Conservation (phyloP, 768 basidiomycete species). For the Epithele typhae region DNA sequence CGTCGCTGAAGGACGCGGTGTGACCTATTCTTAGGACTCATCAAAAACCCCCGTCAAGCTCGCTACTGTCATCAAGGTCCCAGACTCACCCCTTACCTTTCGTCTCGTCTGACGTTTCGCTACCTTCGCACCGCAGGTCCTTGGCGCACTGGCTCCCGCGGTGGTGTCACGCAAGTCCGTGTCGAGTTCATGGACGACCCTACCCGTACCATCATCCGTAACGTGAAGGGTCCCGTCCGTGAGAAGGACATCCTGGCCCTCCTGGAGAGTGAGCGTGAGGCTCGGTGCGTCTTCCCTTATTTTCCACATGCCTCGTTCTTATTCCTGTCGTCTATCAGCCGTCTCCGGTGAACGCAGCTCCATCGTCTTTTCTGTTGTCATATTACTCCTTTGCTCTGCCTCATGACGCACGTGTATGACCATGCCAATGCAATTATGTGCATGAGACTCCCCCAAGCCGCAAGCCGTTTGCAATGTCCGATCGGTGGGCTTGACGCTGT, state of each 20-base stretch:
- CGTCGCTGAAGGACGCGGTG: no score
- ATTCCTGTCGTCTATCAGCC: constrained; percentile 5
- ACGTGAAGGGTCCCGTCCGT: constrained; percentile 97
- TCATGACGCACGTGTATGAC: constrained; percentile 20
- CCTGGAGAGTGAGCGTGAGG: constrained; percentile 98
- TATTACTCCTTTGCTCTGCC: constrained; percentile 11
- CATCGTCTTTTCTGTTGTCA: constrained; percentile 12
- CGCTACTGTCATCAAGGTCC: constrained; percentile 91
- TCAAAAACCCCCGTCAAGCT: constrained; percentile 94
- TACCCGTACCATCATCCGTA: constrained; percentile 93
- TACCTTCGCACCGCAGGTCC: constrained; percentile 55
- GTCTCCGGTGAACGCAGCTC: constrained; percentile 17
- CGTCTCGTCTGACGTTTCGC: neutral
- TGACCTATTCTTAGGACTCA: constrained; percentile 55
- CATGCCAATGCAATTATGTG: constrained; percentile 21
- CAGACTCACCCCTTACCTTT: neutral
- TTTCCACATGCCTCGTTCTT: neutral
- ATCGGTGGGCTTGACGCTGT: no score
- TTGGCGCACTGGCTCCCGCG: constrained; percentile 98
- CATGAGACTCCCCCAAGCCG: constrained; percentile 15
- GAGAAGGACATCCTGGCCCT: constrained; percentile 96
- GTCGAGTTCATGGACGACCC: constrained; percentile 99
- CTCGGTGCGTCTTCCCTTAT: constrained; percentile 67
- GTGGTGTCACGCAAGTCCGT: constrained; percentile 98
- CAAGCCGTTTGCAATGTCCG: no score